A percentile compares a stretch with the other conserved stretches of the same genome.
These are phyloP conservation scores for Amphicarpaea edgeworthii DNA, from an alignment of 306 rosid genomes.

Conservation along the genomic window DNA sequence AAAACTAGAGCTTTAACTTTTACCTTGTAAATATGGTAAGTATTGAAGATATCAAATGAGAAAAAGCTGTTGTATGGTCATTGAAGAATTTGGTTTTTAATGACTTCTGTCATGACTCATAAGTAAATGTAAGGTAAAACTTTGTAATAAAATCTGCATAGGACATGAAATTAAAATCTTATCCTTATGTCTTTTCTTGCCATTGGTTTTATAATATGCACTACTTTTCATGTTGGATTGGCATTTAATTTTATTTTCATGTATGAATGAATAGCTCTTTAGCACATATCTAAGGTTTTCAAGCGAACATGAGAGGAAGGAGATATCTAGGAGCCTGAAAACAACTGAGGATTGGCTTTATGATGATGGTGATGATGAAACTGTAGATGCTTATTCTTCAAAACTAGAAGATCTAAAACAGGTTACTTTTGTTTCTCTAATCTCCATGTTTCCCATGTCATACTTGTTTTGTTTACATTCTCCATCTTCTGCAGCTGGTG, in stretches of 20 bases:
- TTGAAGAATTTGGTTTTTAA: conserved; percentile 4
- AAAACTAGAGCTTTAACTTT: conserved; percentile 22
- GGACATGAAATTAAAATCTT: neutral
- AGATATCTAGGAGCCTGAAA: conserved; percentile 67
- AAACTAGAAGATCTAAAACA: conserved; percentile 79
- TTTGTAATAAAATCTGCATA: conserved; percentile 6
- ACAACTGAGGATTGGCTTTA: conserved; percentile 89
- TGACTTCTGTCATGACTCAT: neutral
- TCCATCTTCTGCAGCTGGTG: conserved; percentile 60
- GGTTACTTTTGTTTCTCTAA: conserved; percentile 57
- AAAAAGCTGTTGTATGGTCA: neutral
- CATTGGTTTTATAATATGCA: conserved; percentile 20
- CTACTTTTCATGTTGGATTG: conserved; percentile 12
- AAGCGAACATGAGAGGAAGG: conserved; percentile 74
- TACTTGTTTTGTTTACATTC: conserved; percentile 38
- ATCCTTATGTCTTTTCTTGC: conserved; percentile 4
- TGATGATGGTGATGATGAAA: conserved; percentile 83
- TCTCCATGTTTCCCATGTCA: conserved; percentile 7
- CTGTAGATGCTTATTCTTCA: conserved; percentile 69
- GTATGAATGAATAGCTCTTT: conserved; percentile 69
- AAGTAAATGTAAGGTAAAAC: neutral
- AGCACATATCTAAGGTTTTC: conserved; percentile 70
- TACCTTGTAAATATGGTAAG: conserved; percentile 11
- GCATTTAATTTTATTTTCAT: conserved; percentile 38
- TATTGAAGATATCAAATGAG: neutral